Evolutionary conservation across 2,329 filamentous ascomycete species (phyloP), one percentile per base, ranked within the genome.

Genomic region (Lithohypha guttulata): DNA sequence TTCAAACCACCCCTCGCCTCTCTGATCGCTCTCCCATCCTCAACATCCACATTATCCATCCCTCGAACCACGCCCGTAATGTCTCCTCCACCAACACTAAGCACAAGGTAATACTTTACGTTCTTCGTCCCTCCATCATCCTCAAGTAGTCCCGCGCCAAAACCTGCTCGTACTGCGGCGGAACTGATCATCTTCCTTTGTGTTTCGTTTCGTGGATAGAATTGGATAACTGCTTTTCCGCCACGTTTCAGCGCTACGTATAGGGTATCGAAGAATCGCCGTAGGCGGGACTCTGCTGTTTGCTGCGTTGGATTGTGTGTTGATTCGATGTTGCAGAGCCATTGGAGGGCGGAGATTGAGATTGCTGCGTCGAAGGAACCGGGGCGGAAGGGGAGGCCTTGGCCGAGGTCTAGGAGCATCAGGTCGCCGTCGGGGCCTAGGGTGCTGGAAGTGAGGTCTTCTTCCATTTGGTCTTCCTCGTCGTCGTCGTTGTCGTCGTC

Each of bases 61-160:
- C 83, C 84, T 43, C 79, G 73, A 9, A 98, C 85, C 2, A 94
- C 82, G 4, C 84, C 82, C 0, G 87, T 95, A 47, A 98, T 95
- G 57, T 94, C 87, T 6, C 82, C 81, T 2, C 75, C 76, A 21
- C 89, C 91, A 1, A 94, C 91, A 0, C 86, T 95, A 21, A 98
- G 65, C 0, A 98, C 89, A 2, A 98, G 70, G 59, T 98, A 98
- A n/a, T 93, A 69, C 69, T 98, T 98, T 51, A 81, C 77, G 56
- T 87, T 95, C 71, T 98, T 98, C 25, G 91, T 98, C 29, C 86
- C 89, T 0, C 84, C 84, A 58, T 96, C 89, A 61, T 98, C 91
- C 61, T 96, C 89, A 33, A 98, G 67, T 22, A 98, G 73, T 64
- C 91, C 91, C 0, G 91, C 91, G 33, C 91, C 89, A 54, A 98